phyloP scores from a whole-genome alignment of 2,329 filamentous ascomycete species.

The Fusarium setosum region DNA sequence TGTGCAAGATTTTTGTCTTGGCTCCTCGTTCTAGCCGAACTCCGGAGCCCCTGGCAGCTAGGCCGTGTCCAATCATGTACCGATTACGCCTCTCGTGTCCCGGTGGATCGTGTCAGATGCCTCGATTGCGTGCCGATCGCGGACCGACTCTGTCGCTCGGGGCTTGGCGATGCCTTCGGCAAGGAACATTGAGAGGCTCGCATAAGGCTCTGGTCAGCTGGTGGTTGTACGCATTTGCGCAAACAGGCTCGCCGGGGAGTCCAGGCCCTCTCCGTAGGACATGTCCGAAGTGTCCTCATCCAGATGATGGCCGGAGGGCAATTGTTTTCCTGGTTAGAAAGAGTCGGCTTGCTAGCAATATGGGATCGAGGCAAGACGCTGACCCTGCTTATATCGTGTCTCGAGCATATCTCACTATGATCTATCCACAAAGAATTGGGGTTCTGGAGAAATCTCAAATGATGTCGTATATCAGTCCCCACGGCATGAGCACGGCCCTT shows the following conservation, averaged over 20 bases:
- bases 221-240: neutral
- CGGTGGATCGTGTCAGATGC: conserved; percentile 1
- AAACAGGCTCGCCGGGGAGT: conserved; percentile 6
- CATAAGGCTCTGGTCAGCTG: neutral
- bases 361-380: too few relatives aligned
- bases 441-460: neutral
- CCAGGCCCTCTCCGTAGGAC: neutral
- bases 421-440: neutral
- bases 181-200: neutral
- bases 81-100: neutral
- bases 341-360: too few relatives aligned
- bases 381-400: too few relatives aligned
- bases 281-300: conserved; percentile 7
- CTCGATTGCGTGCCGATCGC: conserved; percentile 16
- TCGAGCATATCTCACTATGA: too few relatives aligned
- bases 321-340: neutral
- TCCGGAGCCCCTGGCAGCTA: conserved; percentile 14
- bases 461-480: neutral
- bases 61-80: neutral
- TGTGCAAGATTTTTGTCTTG: conserved; percentile 1
- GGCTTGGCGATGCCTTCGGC: neutral
- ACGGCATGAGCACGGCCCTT: neutral
- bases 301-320: neutral
- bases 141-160: neutral
- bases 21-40: conserved; percentile 12